These are phyloP conservation scores for Diutina neorugosa DNA, from an alignment of 1,139 yeast genomes.

Conservation along the genomic window DNA sequence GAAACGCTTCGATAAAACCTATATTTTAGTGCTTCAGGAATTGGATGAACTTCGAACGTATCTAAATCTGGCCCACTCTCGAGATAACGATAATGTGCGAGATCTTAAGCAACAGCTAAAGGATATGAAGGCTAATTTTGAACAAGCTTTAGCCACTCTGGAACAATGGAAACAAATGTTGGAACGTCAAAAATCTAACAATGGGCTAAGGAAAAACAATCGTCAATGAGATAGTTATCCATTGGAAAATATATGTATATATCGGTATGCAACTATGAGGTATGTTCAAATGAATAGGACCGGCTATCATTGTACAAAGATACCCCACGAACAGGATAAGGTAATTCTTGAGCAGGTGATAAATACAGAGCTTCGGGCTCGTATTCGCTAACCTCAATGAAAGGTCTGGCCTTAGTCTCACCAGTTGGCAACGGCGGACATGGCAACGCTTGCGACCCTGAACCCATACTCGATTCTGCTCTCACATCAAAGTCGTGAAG, in stretches of 20 bases:
- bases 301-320: conserved; percentile 9
- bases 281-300: neutral
- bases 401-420: neutral
- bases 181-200: neutral
- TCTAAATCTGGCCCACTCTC: neutral
- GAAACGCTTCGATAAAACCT: neutral
- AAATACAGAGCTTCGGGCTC: neutral
- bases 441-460: neutral
- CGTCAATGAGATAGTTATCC: neutral
- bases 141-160: neutral
- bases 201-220: neutral
- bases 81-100: neutral
- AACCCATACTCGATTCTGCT: neutral
- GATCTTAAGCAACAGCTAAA: neutral
- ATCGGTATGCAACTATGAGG: neutral
- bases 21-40: neutral
- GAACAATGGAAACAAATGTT: neutral
- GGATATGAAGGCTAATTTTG: neutral
- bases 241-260: neutral
- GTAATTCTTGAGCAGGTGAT: conserved; percentile 5
- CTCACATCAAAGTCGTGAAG: neutral
- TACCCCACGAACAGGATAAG: conserved; percentile 15
- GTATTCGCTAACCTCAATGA: neutral
- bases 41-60: neutral
- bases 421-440: neutral